Percentiles rank a stretch among this genome's conserved stretches.
Evolutionary conservation across 148 eudicot species (phyloP).

Genomic region (Rhododendron simsii): DNA sequence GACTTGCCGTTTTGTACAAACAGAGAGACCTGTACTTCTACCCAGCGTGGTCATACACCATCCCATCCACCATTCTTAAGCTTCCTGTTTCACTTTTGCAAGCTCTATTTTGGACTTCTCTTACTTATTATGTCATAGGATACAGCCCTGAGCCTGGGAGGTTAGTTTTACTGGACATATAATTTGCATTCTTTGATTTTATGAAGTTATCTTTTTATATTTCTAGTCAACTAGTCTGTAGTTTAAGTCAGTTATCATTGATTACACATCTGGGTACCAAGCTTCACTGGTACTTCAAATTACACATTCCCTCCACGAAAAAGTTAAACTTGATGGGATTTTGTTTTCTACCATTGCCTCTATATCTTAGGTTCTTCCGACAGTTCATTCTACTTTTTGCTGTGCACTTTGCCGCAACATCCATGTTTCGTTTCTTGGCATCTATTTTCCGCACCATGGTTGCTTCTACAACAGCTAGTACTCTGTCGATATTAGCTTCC

Average conservation of each 20-base stretch:
- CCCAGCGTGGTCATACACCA: slow-evolving; percentile 92
- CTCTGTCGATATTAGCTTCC: slow-evolving; percentile 30
- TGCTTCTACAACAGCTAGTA: slow-evolving; percentile 41
- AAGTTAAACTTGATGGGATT: neutral
- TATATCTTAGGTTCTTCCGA: slow-evolving; percentile 52
- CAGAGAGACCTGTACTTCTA: slow-evolving; percentile 76
- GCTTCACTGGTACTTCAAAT: neutral
- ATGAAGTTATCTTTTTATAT: too few species aligned
- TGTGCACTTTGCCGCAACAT: slow-evolving; percentile 51
- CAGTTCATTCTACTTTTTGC: slow-evolving; percentile 50
- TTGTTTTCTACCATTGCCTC: neutral
- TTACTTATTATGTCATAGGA: slow-evolving; percentile 76
- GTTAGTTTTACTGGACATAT: slow-evolving; percentile 26
- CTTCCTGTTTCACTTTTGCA: slow-evolving; percentile 60
- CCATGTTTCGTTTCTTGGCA: slow-evolving; percentile 71
- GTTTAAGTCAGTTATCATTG: too few species aligned
- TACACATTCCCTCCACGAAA: neutral
- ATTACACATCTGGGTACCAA: neutral
- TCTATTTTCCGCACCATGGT: slow-evolving; percentile 47
- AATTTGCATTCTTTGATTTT: neutral
- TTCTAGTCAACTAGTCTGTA: too few species aligned
- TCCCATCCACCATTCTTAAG: slow-evolving; percentile 66
- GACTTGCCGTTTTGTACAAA: slow-evolving; percentile 71
- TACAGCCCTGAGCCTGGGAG: slow-evolving; percentile 67
- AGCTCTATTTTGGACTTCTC: slow-evolving; percentile 55